Evolutionary conservation across 2,329 filamentous ascomycete genomes (phyloP), one percentile per base, ranked within the genome.

Genomic region (Bimuria novae-zelandiae): DNA sequence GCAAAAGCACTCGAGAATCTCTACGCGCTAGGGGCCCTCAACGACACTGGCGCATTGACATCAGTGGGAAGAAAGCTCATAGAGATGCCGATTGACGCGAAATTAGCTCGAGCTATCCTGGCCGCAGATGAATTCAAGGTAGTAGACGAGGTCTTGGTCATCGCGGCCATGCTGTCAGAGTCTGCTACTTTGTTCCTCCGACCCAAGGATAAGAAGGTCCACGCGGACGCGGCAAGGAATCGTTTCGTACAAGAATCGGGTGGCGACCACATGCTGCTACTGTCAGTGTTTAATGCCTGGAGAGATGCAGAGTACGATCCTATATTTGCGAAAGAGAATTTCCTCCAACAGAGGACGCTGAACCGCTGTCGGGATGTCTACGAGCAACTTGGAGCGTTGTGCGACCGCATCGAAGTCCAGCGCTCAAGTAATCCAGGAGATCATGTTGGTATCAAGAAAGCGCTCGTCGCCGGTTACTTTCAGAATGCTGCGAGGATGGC

Each of bases 161-260:
- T 97, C 43, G 90, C 97, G n/a, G 86, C 92, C 36, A 96, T 97
- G 90, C 83, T 97, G 0, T 86, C 89, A 55, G 94, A 97, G 76
- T 86, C 90, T 1, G 91, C 88, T 3, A 88, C 92, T 0, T 82
- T 99, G 4, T 99, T 97, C 79, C 96, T 95, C 81, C 84, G 92
- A 0, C 92, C 94, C 17, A 96, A 97, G 71, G 92, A 99, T 76
- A 97, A 97, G 80, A 96, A 96, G 73, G 88, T 97, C 23, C 90
- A 97, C 67, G 94, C 94, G 11, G 93, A 99, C 73, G 90, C 89
- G 56, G 94, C 94, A 0, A 86, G 92, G 12, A 88, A 89, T 30
- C 85, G 93, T 1, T 97, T 97, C 75, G 96, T 91, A 0, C 80
- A 93, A 70, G 90, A 91, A 64, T 92, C 95, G 56, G 92, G 92